These are phyloP conservation scores for Pythium chondricola DNA, from an alignment of 352 stramenopile genomes.

Conservation along the genomic window DNA sequence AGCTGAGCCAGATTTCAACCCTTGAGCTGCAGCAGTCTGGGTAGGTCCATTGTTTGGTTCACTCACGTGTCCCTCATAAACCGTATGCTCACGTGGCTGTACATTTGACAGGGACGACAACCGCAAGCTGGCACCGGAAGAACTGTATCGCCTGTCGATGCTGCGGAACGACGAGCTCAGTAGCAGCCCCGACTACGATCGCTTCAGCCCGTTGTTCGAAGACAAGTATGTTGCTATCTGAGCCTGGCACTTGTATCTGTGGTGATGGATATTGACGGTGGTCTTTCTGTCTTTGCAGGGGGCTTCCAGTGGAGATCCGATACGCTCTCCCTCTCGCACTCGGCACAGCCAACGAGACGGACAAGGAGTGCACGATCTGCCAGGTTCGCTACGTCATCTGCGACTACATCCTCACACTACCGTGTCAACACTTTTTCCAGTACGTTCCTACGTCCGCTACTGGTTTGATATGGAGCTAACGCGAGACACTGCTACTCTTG, in stretches of 20 bases:
- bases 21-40: conserved; percentile 54
- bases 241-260: no score
- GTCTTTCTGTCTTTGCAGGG: conserved; percentile 30
- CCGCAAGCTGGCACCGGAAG: no score
- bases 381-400: conserved; percentile 79
- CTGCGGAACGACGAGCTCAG: conserved; percentile 46
- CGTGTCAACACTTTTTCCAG: conserved; percentile 86
- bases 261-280: no score
- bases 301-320: conserved; percentile 67
- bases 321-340: conserved; percentile 75
- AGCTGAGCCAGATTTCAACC: conserved; percentile 64
- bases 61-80: no score
- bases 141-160: conserved; percentile 57
- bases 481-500: conserved; percentile 1
- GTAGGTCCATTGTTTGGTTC: conserved; percentile 22
- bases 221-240: conserved; percentile 47
- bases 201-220: conserved; percentile 66
- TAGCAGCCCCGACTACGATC: conserved; percentile 64
- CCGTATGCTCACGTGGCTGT: no score
- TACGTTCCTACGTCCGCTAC: conserved; percentile 32
- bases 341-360: conserved; percentile 73
- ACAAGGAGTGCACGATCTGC: conserved; percentile 84
- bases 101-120: no score
- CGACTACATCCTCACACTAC: conserved; percentile 77
- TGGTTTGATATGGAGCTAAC: no score